phyloP scores from a whole-genome alignment of 164 flowering plant species.

The Echeveria elegans region DNA sequence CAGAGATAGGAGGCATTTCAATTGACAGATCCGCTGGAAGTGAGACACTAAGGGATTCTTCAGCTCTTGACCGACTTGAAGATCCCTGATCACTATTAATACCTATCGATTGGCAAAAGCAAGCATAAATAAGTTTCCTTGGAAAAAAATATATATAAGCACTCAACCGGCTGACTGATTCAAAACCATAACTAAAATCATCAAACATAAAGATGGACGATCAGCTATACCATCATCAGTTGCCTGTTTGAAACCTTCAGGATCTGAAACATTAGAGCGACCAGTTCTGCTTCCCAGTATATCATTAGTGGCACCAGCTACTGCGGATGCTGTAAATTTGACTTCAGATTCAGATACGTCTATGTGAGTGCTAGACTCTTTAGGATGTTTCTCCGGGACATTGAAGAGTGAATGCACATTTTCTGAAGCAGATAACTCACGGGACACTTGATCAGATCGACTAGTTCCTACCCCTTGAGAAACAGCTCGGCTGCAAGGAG shows the following conservation, averaged over 20 bases:
- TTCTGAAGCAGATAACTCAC: constrained; percentile 35
- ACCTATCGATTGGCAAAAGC: constrained; percentile 28
- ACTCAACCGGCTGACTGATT: too few species aligned
- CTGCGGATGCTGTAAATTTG: constrained; percentile 91
- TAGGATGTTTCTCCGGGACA: constrained; percentile 42
- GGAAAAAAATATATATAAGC: not conserved
- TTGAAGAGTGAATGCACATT: constrained; percentile 42
- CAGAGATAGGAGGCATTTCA: constrained; percentile 71
- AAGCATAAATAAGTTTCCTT: not conserved
- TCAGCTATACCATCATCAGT: constrained; percentile 30
- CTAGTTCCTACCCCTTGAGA: constrained; percentile 52
- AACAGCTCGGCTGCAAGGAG: constrained; percentile 45
- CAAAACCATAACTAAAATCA: not conserved
- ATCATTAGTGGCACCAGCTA: constrained; percentile 93
- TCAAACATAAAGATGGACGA: constrained; percentile 17
- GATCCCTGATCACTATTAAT: constrained; percentile 33
- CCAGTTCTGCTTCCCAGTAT: constrained; percentile 42
- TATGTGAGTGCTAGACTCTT: constrained; percentile 41
- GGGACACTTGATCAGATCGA: constrained; percentile 39
- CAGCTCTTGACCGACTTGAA: constrained; percentile 46
- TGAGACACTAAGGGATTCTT: constrained; percentile 69
- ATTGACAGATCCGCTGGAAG: constrained; percentile 96
- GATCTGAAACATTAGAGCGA: constrained; percentile 35
- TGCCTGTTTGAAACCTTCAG: constrained; percentile 45
- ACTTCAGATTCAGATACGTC: constrained; percentile 81